phyloP scores from a whole-genome alignment of 2,329 filamentous ascomycete species.

The Aspergillus sp. region DNA sequence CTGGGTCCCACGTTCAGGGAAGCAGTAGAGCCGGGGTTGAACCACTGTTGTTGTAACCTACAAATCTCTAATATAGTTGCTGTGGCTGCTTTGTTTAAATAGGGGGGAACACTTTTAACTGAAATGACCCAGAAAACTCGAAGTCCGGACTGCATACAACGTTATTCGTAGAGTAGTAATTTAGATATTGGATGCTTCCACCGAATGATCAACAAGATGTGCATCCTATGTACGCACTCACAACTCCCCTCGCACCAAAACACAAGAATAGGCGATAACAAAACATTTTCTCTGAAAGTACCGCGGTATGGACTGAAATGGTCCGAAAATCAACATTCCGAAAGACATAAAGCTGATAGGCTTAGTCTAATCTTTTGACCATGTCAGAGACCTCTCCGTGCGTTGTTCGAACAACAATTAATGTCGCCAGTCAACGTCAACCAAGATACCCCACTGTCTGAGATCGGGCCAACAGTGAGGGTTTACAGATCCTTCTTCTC shows the following conservation, averaged over 20 bases:
- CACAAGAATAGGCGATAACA: neutral
- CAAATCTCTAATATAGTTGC: too few species aligned
- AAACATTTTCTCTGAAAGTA: neutral
- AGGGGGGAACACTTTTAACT: too few species aligned
- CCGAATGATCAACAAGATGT: neutral
- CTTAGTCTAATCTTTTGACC: neutral
- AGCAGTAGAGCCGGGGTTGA: too few species aligned
- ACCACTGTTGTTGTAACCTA: too few species aligned
- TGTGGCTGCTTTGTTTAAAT: too few species aligned
- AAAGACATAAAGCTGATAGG: neutral
- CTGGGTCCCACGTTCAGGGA: too few species aligned
- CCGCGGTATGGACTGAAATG: neutral
- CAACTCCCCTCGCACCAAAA: neutral
- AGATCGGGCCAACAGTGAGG: too few species aligned
- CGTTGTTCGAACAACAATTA: neutral
- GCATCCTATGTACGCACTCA: neutral
- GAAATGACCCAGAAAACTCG: too few species aligned
- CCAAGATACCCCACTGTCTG: neutral
- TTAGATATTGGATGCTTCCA: neutral
- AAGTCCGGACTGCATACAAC: neutral
- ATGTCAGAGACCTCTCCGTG: neutral
- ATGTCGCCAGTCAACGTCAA: neutral
- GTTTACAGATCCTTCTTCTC: conserved; percentile 56
- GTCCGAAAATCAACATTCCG: neutral
- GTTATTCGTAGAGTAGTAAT: neutral